Conservation (phyloP, 495 filamentous ascomycete species). For the Aspergillus leporis region DNA sequence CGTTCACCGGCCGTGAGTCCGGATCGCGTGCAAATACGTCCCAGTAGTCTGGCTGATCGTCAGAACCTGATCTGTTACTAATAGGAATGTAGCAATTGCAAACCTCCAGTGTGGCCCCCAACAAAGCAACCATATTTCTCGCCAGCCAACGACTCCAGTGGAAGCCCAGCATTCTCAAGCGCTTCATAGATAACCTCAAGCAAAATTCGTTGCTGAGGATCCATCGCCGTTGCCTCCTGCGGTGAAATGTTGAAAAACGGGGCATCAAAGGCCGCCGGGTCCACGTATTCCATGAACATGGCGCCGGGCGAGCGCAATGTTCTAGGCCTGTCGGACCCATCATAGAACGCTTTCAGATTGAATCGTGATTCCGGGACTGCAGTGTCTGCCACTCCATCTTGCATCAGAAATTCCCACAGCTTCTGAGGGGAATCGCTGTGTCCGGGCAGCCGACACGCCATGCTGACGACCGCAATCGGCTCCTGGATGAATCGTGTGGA, state of each 20-base stretch:
- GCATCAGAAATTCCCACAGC: slow-evolving; percentile 16
- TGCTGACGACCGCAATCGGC: slow-evolving; percentile 14
- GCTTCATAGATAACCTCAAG: slow-evolving; percentile 49
- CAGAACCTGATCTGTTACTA: not conserved
- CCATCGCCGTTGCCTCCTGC: slow-evolving; percentile 49
- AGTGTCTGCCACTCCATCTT: slow-evolving; percentile 8
- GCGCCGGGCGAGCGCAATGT: slow-evolving; percentile 10
- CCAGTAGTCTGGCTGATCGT: slow-evolving; percentile 18
- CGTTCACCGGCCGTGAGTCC: slow-evolving; percentile 18
- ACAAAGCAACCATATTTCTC: slow-evolving; percentile 19
- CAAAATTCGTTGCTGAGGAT: slow-evolving; percentile 59
- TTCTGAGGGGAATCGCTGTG: slow-evolving; percentile 9
- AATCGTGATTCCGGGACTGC: slow-evolving; percentile 10
- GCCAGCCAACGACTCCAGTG: slow-evolving; percentile 18
- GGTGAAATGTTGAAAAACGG: slow-evolving; percentile 50
- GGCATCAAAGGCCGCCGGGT: slow-evolving; percentile 38
- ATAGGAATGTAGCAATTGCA: not conserved
- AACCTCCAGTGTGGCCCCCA: slow-evolving; percentile 19
- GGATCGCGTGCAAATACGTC: slow-evolving; percentile 32
- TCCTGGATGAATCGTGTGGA: slow-evolving; percentile 10
- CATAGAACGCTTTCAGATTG: slow-evolving; percentile 5
- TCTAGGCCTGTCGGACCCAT: slow-evolving; percentile 8
- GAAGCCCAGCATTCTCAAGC: slow-evolving; percentile 23
- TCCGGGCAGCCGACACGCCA: slow-evolving; percentile 14
- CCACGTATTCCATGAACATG: slow-evolving; percentile 16